Evolutionary conservation across 805 yeast genomes (phyloP), one percentile per base, ranked within the genome.

Genomic region (Suhomyces kilbournensis): DNA sequence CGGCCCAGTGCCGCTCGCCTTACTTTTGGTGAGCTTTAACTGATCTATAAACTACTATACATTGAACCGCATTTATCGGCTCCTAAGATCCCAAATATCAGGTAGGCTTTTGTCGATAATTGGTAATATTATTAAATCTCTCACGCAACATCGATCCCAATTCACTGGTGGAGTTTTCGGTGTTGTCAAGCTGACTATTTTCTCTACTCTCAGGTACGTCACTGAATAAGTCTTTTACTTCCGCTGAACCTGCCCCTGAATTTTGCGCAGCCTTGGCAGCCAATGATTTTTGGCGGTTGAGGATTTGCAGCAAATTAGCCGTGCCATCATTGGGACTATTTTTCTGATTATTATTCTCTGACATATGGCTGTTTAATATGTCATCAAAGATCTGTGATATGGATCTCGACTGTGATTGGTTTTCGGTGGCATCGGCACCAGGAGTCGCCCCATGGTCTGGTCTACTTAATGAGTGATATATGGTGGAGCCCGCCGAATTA

Each of bases 331-430:
- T 32, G 17, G 35, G 35, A 7, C 35, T 32, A 12, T 32, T 32
- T 32, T 32, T 32, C 7, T 32, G 32, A 4, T 12, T 32, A 30
- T 35, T 35, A 14, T 22, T 42, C 17, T 35, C 40, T 6, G 28
- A 26, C 20, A 48, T 48, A 23, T 46, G 46, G 30, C 50, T 56
- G 50, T 46, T 48, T 22, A 58, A 56, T 4, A 69, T 68, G 44
- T 65, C 72, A 43, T 69, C 73, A 51, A 69, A 70, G 10, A 69
- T 53, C 45, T 68, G 64, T 26, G 73, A 69, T 40, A 69, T 65
- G 7, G 75, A 68, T 47, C 60, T 57, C 10, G 71, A 67, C 42
- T 62, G 57, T 1, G 65, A 55, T 15, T 57, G 60, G 44, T 42
- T 53, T 6, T 48, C 53, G n/a, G 64, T 55, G 25, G 54, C 58